Evolutionary conservation across 495 filamentous ascomycete species (phyloP).

Genomic region (Talaromyces ruber): DNA sequence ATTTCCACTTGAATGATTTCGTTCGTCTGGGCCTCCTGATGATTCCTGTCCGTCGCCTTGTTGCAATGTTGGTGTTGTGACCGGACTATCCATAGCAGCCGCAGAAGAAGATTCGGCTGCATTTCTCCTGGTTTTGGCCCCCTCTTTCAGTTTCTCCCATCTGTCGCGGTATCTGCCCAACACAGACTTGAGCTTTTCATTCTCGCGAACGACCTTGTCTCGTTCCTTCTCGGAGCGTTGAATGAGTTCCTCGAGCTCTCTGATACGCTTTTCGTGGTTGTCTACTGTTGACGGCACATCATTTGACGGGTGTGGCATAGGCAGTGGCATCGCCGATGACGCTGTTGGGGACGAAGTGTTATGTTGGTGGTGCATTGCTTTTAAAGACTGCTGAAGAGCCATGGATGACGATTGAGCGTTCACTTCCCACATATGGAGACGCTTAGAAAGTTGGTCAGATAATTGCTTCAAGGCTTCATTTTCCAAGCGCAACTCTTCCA

Average conservation of each 20-base stretch:
- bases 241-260: slow-evolving; percentile 37
- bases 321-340: slow-evolving; percentile 19
- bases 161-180: slow-evolving; percentile 63
- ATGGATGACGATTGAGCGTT: slow-evolving; percentile 72
- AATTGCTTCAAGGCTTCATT: slow-evolving; percentile 67
- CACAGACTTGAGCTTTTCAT: slow-evolving; percentile 59
- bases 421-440: slow-evolving; percentile 79
- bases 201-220: slow-evolving; percentile 51
- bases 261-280: slow-evolving; percentile 34
- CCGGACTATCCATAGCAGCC: slow-evolving; percentile 2
- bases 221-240: slow-evolving; percentile 44
- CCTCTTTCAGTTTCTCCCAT: slow-evolving; percentile 81
- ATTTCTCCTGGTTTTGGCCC: slow-evolving; percentile 59
- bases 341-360: slow-evolving; percentile 26
- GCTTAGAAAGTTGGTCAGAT: slow-evolving; percentile 67
- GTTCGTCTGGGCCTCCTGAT: not conserved
- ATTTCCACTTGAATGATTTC: not conserved
- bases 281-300: slow-evolving; percentile 13
- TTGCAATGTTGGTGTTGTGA: not conserved
- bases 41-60: not conserved
- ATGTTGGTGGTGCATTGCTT: slow-evolving; percentile 53
- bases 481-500: slow-evolving; percentile 78
- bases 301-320: slow-evolving; percentile 8
- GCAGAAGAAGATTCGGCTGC: slow-evolving; percentile 6
- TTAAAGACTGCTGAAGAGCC: slow-evolving; percentile 71